Evolutionary conservation across 2,329 filamentous ascomycete genomes (phyloP).

Genomic region (Colletotrichum eleusines): DNA sequence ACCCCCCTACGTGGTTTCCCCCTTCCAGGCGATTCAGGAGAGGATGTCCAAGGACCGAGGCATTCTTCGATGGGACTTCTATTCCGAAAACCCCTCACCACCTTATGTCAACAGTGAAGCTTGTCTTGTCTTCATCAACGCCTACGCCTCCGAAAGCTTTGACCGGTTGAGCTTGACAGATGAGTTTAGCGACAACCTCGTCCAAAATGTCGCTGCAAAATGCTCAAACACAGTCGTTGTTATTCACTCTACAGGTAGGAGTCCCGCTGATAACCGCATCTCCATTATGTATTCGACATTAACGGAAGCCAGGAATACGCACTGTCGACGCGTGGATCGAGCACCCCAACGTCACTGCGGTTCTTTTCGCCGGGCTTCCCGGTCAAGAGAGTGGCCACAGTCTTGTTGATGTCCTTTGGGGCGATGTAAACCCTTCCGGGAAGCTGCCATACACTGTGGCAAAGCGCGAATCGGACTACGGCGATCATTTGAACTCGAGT

Average conservation of each 20-base stretch:
- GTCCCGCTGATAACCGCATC: conserved; percentile 43
- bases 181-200: conserved; percentile 71
- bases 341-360: conserved; percentile 72
- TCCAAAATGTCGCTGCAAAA: conserved; percentile 67
- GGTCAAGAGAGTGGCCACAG: conserved; percentile 72
- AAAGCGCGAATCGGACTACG: conserved; percentile 67
- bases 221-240: conserved; percentile 75
- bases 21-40: conserved; percentile 66
- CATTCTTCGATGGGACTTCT: conserved; percentile 69
- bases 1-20: conserved; percentile 46
- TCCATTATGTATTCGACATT: not conserved
- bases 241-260: conserved; percentile 69
- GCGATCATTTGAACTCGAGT: conserved; percentile 51
- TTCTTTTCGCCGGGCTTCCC: conserved; percentile 74
- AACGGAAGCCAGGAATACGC: conserved; percentile 52
- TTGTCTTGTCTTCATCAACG: conserved; percentile 76
- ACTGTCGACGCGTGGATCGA: conserved; percentile 72
- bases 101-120: conserved; percentile 67
- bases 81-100: conserved; percentile 55
- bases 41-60: conserved; percentile 63
- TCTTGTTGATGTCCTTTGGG: conserved; percentile 68
- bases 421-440: conserved; percentile 67
- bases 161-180: conserved; percentile 73
- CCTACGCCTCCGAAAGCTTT: conserved; percentile 79
- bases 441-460: conserved; percentile 73